Conservation (phyloP, 2,329 filamentous ascomycete species). For the Penicillium aurantiogriseum region DNA sequence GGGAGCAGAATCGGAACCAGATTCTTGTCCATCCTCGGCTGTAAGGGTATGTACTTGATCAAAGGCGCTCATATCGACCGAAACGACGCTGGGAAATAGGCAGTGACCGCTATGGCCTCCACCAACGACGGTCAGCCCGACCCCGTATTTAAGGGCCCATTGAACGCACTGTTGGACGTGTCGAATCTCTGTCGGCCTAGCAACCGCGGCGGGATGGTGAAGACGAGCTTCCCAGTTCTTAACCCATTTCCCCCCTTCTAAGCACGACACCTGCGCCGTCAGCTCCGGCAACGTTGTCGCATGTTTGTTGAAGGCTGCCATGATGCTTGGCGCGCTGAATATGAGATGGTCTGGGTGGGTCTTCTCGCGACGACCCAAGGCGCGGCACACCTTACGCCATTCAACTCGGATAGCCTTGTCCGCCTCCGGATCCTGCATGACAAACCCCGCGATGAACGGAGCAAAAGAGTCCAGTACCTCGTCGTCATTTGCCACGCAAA, state of each 20-base stretch:
- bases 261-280: conserved; percentile 41
- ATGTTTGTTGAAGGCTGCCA: conserved; percentile 52
- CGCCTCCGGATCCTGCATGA: conserved; percentile 20
- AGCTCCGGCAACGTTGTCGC: conserved; percentile 48
- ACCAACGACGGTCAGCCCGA: conserved; percentile 53
- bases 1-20: conserved; percentile 13
- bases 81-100: conserved; percentile 51
- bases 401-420: conserved; percentile 35
- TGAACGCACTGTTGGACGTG: conserved; percentile 56
- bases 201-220: conserved; percentile 45
- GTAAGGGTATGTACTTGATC: conserved; percentile 42
- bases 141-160: conserved; percentile 53
- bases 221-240: conserved; percentile 46
- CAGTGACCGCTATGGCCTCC: conserved; percentile 63
- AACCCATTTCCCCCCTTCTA: background rate
- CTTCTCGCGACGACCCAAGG: conserved; percentile 44
- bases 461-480: conserved; percentile 52
- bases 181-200: conserved; percentile 47
- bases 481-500: conserved; percentile 49
- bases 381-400: conserved; percentile 57
- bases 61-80: conserved; percentile 61
- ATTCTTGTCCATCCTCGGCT: background rate
- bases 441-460: conserved; percentile 52
- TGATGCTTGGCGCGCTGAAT: conserved; percentile 52
- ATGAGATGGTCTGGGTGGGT: conserved; percentile 40